A percentile compares a stretch with the other conserved stretches of the same genome.
These are phyloP conservation scores for Cladosporium sp. DNA, from an alignment of 2,329 filamentous ascomycete genomes.

Conservation along the genomic window DNA sequence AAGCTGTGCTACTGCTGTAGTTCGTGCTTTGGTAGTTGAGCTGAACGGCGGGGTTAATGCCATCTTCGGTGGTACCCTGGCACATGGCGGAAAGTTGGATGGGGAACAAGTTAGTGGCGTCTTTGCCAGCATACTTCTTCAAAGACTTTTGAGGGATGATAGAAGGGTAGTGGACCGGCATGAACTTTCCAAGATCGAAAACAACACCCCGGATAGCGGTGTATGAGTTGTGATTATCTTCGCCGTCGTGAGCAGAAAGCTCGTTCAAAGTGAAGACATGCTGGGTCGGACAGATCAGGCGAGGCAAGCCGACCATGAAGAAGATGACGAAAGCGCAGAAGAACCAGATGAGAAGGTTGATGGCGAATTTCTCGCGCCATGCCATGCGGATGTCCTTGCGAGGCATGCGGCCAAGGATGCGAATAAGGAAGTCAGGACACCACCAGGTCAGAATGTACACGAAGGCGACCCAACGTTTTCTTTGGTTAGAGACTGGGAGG, in stretches of 20 bases:
- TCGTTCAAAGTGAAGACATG: conserved; percentile 79
- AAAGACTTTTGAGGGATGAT: conserved; percentile 59
- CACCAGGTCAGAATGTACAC: conserved; percentile 83
- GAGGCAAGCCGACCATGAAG: conserved; percentile 84
- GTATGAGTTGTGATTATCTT: conserved; percentile 61
- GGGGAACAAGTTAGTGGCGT: conserved; percentile 86
- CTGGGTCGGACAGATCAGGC: conserved; percentile 85
- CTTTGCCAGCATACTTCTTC: conserved; percentile 77
- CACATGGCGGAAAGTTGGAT: conserved; percentile 92
- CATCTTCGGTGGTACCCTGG: conserved; percentile 65
- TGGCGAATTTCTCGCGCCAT: conserved; percentile 96
- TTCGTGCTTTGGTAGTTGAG: conserved; percentile 81
- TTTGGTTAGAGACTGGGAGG: conserved; percentile 67
- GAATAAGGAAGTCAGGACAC: conserved; percentile 78
- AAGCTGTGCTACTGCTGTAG: conserved; percentile 58
- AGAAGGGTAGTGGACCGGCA: conserved; percentile 72
- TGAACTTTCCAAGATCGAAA: conserved; percentile 73
- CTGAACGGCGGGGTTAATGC: conserved; percentile 68
- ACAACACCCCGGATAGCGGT: conserved; percentile 84
- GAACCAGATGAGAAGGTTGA: conserved; percentile 96
- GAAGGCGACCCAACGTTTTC: conserved; percentile 85
- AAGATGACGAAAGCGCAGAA: conserved; percentile 74
- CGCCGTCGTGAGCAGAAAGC: conserved; percentile 68
- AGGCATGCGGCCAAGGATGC: conserved; percentile 73
- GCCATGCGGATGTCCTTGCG: conserved; percentile 89